These are phyloP conservation scores for Plantago ovata DNA, from an alignment of 257 asterid species.

Conservation along the genomic window DNA sequence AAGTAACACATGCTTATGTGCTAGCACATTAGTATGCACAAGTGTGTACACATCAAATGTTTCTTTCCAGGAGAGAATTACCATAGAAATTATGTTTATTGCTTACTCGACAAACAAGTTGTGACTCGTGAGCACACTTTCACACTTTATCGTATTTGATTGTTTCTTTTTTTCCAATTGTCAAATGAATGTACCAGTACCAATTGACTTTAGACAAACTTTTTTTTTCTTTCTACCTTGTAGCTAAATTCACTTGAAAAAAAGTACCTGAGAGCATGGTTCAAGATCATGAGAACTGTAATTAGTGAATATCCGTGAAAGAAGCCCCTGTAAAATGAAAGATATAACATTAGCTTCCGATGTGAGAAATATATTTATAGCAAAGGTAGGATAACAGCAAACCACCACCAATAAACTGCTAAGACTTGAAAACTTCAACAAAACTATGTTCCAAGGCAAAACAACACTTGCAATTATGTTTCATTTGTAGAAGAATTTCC, in stretches of 20 bases:
- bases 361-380: background rate
- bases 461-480: no score
- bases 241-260: slow-evolving; percentile 5
- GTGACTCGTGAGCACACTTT: background rate
- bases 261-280: slow-evolving; percentile 89
- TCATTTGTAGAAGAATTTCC: slow-evolving; percentile 5
- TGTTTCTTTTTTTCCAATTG: background rate
- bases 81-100: no score
- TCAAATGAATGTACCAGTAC: background rate
- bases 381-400: background rate
- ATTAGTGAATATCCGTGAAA: slow-evolving; percentile 87
- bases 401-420: no score
- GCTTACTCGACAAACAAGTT: background rate
- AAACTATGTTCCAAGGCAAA: no score
- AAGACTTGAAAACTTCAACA: no score
- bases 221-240: background rate
- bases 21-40: no score
- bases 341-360: background rate
- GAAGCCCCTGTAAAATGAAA: slow-evolving; percentile 66
- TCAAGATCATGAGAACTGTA: slow-evolving; percentile 88
- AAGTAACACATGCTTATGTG: no score
- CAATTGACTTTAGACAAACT: background rate
- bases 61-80: no score
- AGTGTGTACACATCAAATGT: no score
- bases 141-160: background rate